These are phyloP conservation scores for Malus sieversii DNA, from an alignment of 306 rosid species.

Conservation along the genomic window DNA sequence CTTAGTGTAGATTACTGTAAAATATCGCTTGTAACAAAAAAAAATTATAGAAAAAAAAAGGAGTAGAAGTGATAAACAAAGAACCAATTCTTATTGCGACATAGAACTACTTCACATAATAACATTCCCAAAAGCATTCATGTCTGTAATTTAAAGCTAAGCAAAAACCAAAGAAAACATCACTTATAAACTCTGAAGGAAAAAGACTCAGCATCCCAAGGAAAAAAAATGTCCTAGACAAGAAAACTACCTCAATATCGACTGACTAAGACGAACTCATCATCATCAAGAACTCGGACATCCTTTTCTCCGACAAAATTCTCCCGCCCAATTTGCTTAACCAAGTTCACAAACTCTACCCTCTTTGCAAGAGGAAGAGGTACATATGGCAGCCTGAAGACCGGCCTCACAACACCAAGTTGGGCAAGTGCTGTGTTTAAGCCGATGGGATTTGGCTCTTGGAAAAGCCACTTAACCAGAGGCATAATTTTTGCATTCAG, in stretches of 20 bases:
- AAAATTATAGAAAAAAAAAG: no score
- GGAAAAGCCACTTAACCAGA: conserved; percentile 74
- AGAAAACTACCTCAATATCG: conserved; percentile 35
- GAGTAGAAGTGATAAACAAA: not conserved
- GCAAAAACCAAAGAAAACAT: not conserved
- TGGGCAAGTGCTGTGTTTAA: conserved; percentile 94
- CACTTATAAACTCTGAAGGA: not conserved
- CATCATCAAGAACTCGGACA: conserved; percentile 62
- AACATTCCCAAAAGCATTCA: not conserved
- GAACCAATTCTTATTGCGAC: not conserved
- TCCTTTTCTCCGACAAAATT: conserved; percentile 70
- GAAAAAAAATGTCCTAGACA: not conserved
- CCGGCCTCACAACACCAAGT: conserved; percentile 88
- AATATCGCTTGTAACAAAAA: no score
- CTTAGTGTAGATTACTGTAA: no score
- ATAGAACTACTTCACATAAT: not conserved
- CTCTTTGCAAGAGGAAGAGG: conserved; percentile 76
- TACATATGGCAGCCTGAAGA: conserved; percentile 88
- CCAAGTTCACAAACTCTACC: conserved; percentile 61
- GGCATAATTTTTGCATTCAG: conserved; percentile 64
- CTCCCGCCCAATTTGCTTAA: conserved; percentile 70
- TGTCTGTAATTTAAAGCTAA: not conserved
- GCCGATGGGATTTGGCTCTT: conserved; percentile 84
- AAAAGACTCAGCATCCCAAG: no score
- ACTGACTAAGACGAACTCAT: conserved; percentile 52